Base-by-base conservation (phyloP, 179 eudicot species). In the Spinacia oleracea region DNA sequence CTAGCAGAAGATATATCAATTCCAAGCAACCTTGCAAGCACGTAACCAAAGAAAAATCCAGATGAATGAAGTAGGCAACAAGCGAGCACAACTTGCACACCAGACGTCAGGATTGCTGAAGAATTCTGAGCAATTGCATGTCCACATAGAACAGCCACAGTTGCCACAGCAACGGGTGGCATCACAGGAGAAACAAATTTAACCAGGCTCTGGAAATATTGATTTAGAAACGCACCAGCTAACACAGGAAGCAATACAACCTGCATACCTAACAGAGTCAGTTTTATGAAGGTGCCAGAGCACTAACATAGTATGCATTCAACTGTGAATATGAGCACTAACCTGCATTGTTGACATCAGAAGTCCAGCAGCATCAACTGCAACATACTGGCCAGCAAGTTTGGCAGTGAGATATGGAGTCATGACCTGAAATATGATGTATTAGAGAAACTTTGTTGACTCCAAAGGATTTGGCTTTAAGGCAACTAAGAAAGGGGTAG, bases 211-310 rank as follows among this genome's bases (percentile, higher is more conserved):
- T 86, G 89, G 83, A 91, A 93, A 78, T 90, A 93, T 83, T 92
- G 97, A 62, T 93, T 93, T 0, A 93, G 87, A 82, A 93, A 90
- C 66, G 98, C 94, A 32, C 98, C 98, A 50, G 78, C 89, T 82
- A 93, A 73, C 20, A 93, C 93, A 10, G 97, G 98, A 74, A 92
- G 97, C 78, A 92, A 90, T 78, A 93, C 97, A 81, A 92, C 98
- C 98, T 92, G 89, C 48, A 63, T 10, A 62, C 5, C 12, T 56
- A 27, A 63, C 69, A 66, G 58, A 27, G 50, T 66, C 50, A 81
- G 46, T 10, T 21, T 16, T 40, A 21, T 7, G 40, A n/a, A 23
- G 16, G 32, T 35, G 25, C 23, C 25, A 62, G 48, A 55, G 72
- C 48, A 43, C 27, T 43, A 48, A 43, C 10, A n/a, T 25, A 32